Evolutionary conservation across 768 basidiomycete genomes (phyloP).

Genomic region (Suillus lakei): DNA sequence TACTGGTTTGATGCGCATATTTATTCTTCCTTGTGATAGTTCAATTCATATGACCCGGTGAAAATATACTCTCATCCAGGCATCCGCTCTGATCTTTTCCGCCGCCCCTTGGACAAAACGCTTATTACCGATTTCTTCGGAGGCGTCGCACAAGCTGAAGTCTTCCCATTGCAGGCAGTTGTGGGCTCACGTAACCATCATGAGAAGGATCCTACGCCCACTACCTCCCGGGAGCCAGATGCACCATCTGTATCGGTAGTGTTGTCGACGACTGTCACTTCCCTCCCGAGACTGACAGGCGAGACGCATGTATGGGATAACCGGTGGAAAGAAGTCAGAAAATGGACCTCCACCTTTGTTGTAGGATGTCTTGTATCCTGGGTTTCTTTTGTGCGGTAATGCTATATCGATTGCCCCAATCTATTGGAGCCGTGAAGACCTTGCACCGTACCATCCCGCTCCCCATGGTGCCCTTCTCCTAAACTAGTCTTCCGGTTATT

Average conservation of each 20-base stretch:
- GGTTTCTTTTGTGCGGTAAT: conserved; percentile 30
- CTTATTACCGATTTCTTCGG: conserved; percentile 88
- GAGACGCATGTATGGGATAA: conserved; percentile 18
- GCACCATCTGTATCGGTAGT: too few relatives aligned
- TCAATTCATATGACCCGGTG: conserved; percentile 73
- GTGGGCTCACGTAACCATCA: background rate
- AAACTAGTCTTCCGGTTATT: too few relatives aligned
- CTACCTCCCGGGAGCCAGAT: too few relatives aligned
- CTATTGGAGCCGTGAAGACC: background rate
- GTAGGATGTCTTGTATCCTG: conserved; percentile 30
- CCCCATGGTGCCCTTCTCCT: too few relatives aligned
- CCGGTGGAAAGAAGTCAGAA: conserved; percentile 29
- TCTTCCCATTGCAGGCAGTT: conserved; percentile 38
- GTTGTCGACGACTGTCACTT: background rate
- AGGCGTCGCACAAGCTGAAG: conserved; percentile 84
- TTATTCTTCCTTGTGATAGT: conserved; percentile 50
- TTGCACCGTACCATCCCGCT: background rate
- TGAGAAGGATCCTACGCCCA: background rate
- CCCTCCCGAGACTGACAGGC: background rate
- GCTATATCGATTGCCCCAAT: background rate
- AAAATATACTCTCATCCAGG: conserved; percentile 87
- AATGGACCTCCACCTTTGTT: conserved; percentile 34
- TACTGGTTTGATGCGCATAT: background rate
- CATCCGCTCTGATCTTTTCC: conserved; percentile 85
- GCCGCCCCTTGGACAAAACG: conserved; percentile 61